Percentiles rank a stretch among this genome's conserved stretches.
Evolutionary conservation across 345 rosid species (phyloP).

Genomic region (Salix dunnii): DNA sequence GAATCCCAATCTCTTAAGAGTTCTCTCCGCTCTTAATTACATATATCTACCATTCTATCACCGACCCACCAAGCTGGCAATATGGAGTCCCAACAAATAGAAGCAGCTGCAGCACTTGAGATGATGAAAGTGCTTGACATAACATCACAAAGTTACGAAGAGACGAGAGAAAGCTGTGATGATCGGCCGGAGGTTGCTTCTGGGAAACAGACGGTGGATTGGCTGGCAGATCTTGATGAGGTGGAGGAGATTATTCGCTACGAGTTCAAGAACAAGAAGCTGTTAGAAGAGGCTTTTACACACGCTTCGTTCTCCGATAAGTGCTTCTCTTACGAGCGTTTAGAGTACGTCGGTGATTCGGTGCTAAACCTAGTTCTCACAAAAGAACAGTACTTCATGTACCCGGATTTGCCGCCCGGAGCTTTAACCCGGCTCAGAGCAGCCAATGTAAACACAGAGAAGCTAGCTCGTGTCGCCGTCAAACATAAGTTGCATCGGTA

Average conservation of each 20-base stretch:
- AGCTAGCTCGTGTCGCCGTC: conserved; percentile 59
- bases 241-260: conserved; percentile 49
- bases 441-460: conserved; percentile 59
- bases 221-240: conserved; percentile 22
- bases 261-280: conserved; percentile 35
- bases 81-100: too few relatives aligned
- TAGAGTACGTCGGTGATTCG: conserved; percentile 57
- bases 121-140: too few relatives aligned
- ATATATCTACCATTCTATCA: too few relatives aligned
- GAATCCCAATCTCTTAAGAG: too few relatives aligned
- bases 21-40: too few relatives aligned
- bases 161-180: too few relatives aligned
- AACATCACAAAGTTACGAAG: too few relatives aligned
- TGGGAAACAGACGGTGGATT: background rate
- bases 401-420: conserved; percentile 46
- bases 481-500: conserved; percentile 43
- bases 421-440: conserved; percentile 60
- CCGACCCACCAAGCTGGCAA: too few relatives aligned
- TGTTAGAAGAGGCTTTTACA: conserved; percentile 59
- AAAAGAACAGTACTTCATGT: conserved; percentile 30
- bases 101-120: too few relatives aligned
- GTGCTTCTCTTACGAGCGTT: conserved; percentile 37
- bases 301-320: conserved; percentile 26
- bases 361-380: conserved; percentile 39
- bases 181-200: too few relatives aligned